Evolutionary conservation across 1,139 yeast species (phyloP).

Genomic region (Yarrowia galli): DNA sequence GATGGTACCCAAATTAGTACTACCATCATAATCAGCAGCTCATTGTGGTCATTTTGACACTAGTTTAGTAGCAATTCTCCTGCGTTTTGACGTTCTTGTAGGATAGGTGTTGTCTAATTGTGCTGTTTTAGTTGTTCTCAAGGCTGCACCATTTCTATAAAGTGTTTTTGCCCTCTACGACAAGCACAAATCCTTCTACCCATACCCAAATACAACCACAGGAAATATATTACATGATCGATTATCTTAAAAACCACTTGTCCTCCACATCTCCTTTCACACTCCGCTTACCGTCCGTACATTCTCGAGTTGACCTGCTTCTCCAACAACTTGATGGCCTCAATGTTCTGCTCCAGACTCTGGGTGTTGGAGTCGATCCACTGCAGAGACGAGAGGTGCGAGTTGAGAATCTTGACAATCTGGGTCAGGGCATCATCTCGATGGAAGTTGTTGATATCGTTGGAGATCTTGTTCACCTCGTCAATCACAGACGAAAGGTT

Average conservation of each 20-base stretch:
- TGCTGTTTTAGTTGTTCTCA: too few species aligned
- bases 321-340: constrained; percentile 49
- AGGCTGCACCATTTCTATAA: too few species aligned
- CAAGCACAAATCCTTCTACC: too few species aligned
- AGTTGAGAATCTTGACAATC: constrained; percentile 80
- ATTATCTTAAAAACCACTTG: neutral
- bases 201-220: too few species aligned
- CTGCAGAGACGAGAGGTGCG: constrained; percentile 87
- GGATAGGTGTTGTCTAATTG: too few species aligned
- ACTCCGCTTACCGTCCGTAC: constrained; percentile 12
- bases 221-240: neutral
- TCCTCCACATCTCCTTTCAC: too few species aligned
- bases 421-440: constrained; percentile 61
- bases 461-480: constrained; percentile 88
- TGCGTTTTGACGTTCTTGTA: too few species aligned
- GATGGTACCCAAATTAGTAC: too few species aligned
- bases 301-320: constrained; percentile 43
- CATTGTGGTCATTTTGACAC: too few species aligned
- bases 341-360: constrained; percentile 70
- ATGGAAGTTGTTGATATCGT: constrained; percentile 71
- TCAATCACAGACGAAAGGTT: constrained; percentile 77
- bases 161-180: too few species aligned
- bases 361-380: constrained; percentile 82
- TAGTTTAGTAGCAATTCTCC: too few species aligned
- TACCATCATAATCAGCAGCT: too few species aligned